Evolutionary conservation across 768 basidiomycete genomes (phyloP), one percentile per base, ranked within the genome.

Genomic region (Tephrocybe sp.): DNA sequence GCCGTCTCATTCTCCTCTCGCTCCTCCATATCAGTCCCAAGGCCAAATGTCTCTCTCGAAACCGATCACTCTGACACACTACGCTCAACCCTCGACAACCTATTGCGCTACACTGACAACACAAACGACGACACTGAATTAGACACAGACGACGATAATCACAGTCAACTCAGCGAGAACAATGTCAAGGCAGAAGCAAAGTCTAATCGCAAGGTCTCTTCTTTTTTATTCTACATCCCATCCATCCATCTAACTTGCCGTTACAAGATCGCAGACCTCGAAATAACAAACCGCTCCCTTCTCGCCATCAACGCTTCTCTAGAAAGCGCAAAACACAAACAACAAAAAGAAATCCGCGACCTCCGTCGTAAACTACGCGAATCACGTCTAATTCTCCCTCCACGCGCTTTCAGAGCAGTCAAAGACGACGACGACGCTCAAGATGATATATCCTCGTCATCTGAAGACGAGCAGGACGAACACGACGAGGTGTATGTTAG

Each of bases 251-350:
- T 29, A 36, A 42, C 34, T 23, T 40, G 12, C 18, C 29, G 23
- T 25, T 45, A 29, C 53, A 27, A 95, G 93, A 94, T 95, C 50
- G 89, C 88, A 11, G 92, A 95, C 69, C 74, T 95, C 10, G 90
- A 94, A 67, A 95, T 95, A 60, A 86, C 90, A 5, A 94, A 92
- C 65, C 77, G 80, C 27, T 95, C 92, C 1, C 76, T 95, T 15
- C 75, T 94, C 39, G 81, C 83, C 1, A 92, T 95, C 69, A 95
- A 94, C 60, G 72, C 85, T 2, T 79, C 86, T 15, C 75, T 95
- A 18, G 92, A 95, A 65, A 78, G 83, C 29, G 79, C 81, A 27
- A 92, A 91, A 67, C 80, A 86, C 56, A 78, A 77, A 23, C 92
- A 94, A 60, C 82, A 85, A 6, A 83, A 81, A 55, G 93, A 95